These are phyloP conservation scores for Coemansia sp. DNA, from an alignment of 192 early-diverging fungal species.

Conservation along the genomic window DNA sequence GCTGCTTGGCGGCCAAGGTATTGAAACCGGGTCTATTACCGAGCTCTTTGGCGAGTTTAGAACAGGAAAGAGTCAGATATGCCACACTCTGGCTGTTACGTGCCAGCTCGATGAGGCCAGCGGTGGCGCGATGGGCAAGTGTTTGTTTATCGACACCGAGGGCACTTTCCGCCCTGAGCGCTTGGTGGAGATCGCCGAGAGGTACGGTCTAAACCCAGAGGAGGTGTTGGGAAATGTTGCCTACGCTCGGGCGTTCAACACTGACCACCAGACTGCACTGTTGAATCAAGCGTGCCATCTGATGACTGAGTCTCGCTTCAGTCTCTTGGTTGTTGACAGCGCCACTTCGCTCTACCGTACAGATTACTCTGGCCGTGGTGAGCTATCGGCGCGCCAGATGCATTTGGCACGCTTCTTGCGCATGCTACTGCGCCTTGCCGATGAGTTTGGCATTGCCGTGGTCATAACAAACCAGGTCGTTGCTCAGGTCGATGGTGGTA, in stretches of 20 bases:
- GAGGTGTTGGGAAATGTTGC: constrained; percentile 95
- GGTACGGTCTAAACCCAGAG: constrained; percentile 80
- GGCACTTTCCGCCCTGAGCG: constrained; percentile 95
- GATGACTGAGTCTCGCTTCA: constrained; percentile 88
- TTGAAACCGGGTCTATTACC: constrained; percentile 96
- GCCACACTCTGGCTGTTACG: constrained; percentile 95
- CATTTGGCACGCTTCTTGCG: constrained; percentile 92
- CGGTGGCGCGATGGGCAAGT: constrained; percentile 94
- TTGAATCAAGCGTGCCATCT: constrained; percentile 85
- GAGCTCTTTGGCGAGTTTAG: constrained; percentile 99
- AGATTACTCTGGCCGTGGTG: constrained; percentile 95
- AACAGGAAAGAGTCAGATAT: constrained; percentile 97
- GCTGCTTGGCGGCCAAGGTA: constrained; percentile 86
- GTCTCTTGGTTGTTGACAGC: constrained; percentile 90
- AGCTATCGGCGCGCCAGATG: constrained; percentile 93
- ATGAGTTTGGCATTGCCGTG: constrained; percentile 97
- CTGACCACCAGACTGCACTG: constrained; percentile 91
- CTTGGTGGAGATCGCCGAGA: constrained; percentile 80
- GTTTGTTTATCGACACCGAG: constrained; percentile 97
- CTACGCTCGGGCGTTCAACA: constrained; percentile 92
- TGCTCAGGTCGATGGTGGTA: constrained; percentile 87
- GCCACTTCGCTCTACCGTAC: constrained; percentile 94
- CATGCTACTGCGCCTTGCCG: constrained; percentile 82
- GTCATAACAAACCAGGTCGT: constrained; percentile 99
- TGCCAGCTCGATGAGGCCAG: constrained; percentile 89